Base-by-base conservation (phyloP, 1,139 yeast genomes). In the Taphrina flavorubra region DNA sequence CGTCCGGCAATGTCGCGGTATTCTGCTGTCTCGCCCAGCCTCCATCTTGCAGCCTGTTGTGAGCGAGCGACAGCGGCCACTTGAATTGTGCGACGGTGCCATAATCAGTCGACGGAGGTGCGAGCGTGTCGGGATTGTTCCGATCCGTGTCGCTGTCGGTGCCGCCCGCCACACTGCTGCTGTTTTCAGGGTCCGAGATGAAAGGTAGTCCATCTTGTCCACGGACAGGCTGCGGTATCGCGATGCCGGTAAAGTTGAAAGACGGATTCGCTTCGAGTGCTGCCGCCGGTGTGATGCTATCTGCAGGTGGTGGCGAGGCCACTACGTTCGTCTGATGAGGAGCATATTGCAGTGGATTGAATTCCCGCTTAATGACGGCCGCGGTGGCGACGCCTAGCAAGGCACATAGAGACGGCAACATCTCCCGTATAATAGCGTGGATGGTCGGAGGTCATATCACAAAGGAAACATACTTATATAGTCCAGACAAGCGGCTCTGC, bases 11-110 rank as follows among this genome's bases (percentile, higher is more conserved):
- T 16, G 44, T 51, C 39, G 40, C 49, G 37, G 51, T 40, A 20
- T 62, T 65, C 16, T 62, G 61, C 42, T 59, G 67, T 42, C 69
- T 65, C 36, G 69, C 69, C 67, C 67, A 65, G 6, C 69, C 69
- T 37, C 64, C 69, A 20, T 65, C 67, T 42, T 60, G 51, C 34
- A 65, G 34, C 6, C 69, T 8, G 46, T 56, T 65, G 51, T 65
- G 69, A 13, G 67, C 47, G n/a, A 56, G 37, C 20, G 67, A 51
- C 61, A 65, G 39, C 14, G 69, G 60, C 69, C 69, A 65, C 51
- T 60, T 65, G 51, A 37, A 36, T 20, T 60, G 53, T 13, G 66
- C 65, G 37, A 36, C 40, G 14, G 51, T 25, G 16, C 62, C 62
- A 14, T 40, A 44, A 20, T 57, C 62, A 7, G 62, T 57, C 11